Percentiles rank a stretch among this genome's conserved stretches.
Conservation (phyloP, 2,329 filamentous ascomycete species). For the Ophiostoma sp. region DNA sequence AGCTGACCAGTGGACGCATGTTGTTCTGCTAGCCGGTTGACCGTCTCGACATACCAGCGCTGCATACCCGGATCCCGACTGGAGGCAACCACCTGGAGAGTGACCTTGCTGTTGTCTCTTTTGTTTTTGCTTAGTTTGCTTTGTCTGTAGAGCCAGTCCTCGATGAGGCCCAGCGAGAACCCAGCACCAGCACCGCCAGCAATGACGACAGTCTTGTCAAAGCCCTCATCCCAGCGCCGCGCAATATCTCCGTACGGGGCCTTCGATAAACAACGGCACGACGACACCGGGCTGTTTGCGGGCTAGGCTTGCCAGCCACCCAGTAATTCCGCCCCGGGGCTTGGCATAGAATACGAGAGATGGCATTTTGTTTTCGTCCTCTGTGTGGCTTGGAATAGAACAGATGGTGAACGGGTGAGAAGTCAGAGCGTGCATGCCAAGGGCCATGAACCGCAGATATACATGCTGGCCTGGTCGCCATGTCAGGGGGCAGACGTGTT, state of each 20-base stretch:
- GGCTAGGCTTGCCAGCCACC: not conserved
- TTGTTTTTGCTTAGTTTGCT: not conserved
- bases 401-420: not conserved
- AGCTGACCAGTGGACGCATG: not conserved
- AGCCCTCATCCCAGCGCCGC: slow-evolving; percentile 35
- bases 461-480: not conserved
- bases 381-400: not conserved
- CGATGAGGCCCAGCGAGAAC: slow-evolving; percentile 46
- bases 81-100: not conserved
- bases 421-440: not conserved
- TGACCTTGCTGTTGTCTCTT: not conserved
- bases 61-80: not conserved
- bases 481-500: not conserved
- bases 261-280: not conserved
- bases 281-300: not conserved
- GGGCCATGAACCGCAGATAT: not conserved
- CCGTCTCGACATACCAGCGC: not conserved
- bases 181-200: slow-evolving; percentile 54
- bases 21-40: not conserved
- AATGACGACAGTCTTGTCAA: slow-evolving; percentile 44
- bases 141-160: slow-evolving; percentile 33
- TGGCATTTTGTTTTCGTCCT: not conserved
- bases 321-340: not conserved
- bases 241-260: slow-evolving; percentile 31
- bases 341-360: not conserved